Percentiles rank a stretch among this genome's conserved stretches.
These are phyloP conservation scores for Papilionanthe hybrid DNA, from an alignment of 116 monocot species.

Conservation along the genomic window DNA sequence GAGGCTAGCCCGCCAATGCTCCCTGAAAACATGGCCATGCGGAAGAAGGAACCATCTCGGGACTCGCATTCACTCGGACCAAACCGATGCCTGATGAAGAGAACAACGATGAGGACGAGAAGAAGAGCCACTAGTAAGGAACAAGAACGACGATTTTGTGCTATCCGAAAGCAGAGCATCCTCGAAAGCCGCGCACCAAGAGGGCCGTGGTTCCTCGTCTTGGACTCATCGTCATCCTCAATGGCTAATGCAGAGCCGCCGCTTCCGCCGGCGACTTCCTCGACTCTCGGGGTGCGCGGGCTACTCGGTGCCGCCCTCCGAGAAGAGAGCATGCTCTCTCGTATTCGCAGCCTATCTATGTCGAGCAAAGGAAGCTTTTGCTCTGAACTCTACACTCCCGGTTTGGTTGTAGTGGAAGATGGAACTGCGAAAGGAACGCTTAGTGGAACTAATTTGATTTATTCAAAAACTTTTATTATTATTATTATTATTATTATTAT, in stretches of 20 bases:
- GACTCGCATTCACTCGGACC: constrained; percentile 30
- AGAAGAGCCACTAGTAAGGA: constrained; percentile 2
- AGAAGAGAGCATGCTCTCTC: constrained; percentile 48
- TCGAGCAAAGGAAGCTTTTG: not conserved
- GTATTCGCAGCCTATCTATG: not conserved
- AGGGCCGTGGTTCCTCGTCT: constrained; percentile 37
- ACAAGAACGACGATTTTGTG: not conserved
- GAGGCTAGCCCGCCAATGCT: constrained; percentile 48
- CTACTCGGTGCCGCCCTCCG: constrained; percentile 24
- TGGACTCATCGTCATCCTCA: constrained; percentile 36
- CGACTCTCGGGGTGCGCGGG: constrained; percentile 10
- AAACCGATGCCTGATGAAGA: constrained; percentile 13
- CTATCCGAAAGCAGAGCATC: not conserved
- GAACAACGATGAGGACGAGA: constrained; percentile 18
- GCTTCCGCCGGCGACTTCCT: constrained; percentile 8
- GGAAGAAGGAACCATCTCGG: constrained; percentile 20
- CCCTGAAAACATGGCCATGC: constrained; percentile 25
- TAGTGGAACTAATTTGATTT: too few species aligned
- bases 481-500: too few species aligned
- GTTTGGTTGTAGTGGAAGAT: too few species aligned
- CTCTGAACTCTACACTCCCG: not conserved
- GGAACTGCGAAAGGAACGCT: too few species aligned
- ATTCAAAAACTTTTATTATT: too few species aligned
- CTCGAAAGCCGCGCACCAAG: constrained; percentile 8
- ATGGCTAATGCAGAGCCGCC: not conserved